Evolutionary conservation across 2,329 filamentous ascomycete genomes (phyloP), one percentile per base, ranked within the genome.

Genomic region (Sarocladium strictum): DNA sequence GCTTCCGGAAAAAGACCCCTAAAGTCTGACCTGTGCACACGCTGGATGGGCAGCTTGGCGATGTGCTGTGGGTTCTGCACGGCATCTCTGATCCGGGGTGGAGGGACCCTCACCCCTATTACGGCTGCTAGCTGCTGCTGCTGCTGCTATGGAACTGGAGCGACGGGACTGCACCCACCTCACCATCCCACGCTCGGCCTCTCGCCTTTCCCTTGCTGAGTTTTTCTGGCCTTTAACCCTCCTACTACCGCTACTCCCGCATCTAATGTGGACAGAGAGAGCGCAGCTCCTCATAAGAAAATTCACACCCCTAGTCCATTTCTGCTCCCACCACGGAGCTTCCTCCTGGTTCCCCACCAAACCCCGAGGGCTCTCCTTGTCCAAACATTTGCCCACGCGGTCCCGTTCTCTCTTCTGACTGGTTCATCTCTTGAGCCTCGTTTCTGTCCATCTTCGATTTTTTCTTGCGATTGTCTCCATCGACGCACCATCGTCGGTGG

Each of bases 321-420:
- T 21, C 26, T 45, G 17, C 41, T 26, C 41, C 41, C 41, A 40
- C 15, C 21, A n/a, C n/a, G n/a, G n/a, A n/a, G n/a, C 40, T 24
- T n/a, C 6, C 19, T 19, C 21, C 27, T 29, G 35, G 38, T 17
- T 43, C 26, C 24, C 47, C 10, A 21, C 29, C 3, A 4, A 10
- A 51, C 29, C 47, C 17, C 24, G 21, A 47, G 4, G 21, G 24
- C 43, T 23, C 40, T 47, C 19, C 47, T 51, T 29, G 17, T 33
- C 52, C 35, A 41, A 53, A 37, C 35, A 41, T 43, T 37, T 43
- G 52, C 52, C 52, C 52, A 53, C 52, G 52, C 12, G 35, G n/a
- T 53, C 52, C 10, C 3, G 21, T 41, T 10, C 40, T 29, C 2
- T 19, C n/a, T 43, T 53, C 52, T 53, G 17, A 53, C 52, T 53